Percentiles rank a stretch among this genome's conserved stretches.
Evolutionary conservation across 306 rosid species (phyloP).

Genomic region (Echinosophora koreensis): DNA sequence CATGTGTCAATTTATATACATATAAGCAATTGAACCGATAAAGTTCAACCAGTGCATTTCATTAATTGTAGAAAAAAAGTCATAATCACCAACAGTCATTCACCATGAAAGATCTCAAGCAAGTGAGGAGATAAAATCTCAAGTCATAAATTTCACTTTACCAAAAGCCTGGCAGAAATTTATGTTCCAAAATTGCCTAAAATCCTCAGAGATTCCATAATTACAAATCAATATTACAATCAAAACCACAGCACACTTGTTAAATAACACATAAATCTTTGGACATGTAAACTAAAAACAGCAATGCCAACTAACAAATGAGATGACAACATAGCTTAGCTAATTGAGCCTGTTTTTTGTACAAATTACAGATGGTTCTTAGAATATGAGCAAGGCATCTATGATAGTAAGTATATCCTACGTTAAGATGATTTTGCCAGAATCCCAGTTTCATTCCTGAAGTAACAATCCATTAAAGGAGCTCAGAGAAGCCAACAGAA

Average conservation of each 20-base stretch:
- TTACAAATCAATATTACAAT: neutral
- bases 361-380: slow-evolving; percentile 8
- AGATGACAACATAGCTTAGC: neutral
- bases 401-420: slow-evolving; percentile 3
- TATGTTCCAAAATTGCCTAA: slow-evolving; percentile 16
- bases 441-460: neutral
- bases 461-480: neutral
- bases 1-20: neutral
- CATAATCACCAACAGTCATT: slow-evolving; percentile 11
- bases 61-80: neutral
- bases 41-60: slow-evolving; percentile 21
- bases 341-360: slow-evolving; percentile 15
- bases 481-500: slow-evolving; percentile 9
- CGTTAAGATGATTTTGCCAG: neutral
- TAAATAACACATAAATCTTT: neutral
- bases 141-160: slow-evolving; percentile 4
- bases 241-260: slow-evolving; percentile 10
- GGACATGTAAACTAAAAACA: neutral
- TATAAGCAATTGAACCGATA: slow-evolving; percentile 18
- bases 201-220: slow-evolving; percentile 8
- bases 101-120: neutral
- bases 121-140: slow-evolving; percentile 9
- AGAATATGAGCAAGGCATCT: slow-evolving; percentile 17
- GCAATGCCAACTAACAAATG: slow-evolving; percentile 7
- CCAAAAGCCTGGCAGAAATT: neutral